Conservation (phyloP, 805 yeast species). For the Candida nanaspora region DNA sequence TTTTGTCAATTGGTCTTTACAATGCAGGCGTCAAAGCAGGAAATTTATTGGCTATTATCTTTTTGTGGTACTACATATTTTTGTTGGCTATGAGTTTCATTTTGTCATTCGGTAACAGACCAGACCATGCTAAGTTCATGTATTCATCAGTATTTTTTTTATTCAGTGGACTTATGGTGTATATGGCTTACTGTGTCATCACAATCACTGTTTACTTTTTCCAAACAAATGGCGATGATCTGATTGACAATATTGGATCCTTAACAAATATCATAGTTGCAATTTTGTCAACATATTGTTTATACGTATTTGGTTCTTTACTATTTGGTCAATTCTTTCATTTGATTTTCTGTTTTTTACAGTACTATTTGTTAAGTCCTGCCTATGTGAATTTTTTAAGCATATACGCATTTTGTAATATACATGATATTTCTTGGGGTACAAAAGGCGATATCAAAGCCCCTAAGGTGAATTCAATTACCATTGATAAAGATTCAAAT, state of each 20-base stretch:
- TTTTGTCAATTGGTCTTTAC: constrained; percentile 70
- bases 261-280: constrained; percentile 84
- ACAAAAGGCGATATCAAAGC: constrained; percentile 72
- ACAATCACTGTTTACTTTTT: constrained; percentile 53
- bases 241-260: constrained; percentile 23
- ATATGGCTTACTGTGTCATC: constrained; percentile 73
- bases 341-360: constrained; percentile 76
- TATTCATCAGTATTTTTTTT: constrained; percentile 64
- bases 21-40: constrained; percentile 56
- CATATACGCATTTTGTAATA: constrained; percentile 90
- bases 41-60: constrained; percentile 63
- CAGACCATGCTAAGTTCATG: constrained; percentile 75
- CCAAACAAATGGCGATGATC: constrained; percentile 31
- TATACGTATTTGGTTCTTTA: constrained; percentile 70
- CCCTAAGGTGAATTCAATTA: constrained; percentile 54
- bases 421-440: constrained; percentile 96
- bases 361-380: constrained; percentile 77
- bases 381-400: constrained; percentile 84
- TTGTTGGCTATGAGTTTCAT: constrained; percentile 77
- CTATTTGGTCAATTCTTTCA: constrained; percentile 87
- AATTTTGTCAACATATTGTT: constrained; percentile 69
- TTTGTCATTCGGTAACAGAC: constrained; percentile 88
- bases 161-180: constrained; percentile 79
- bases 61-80: constrained; percentile 80
- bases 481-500: constrained; percentile 11